Percentiles rank a stretch among this genome's conserved stretches.
Evolutionary conservation across 805 yeast genomes (phyloP).

Genomic region (Candida koratica): DNA sequence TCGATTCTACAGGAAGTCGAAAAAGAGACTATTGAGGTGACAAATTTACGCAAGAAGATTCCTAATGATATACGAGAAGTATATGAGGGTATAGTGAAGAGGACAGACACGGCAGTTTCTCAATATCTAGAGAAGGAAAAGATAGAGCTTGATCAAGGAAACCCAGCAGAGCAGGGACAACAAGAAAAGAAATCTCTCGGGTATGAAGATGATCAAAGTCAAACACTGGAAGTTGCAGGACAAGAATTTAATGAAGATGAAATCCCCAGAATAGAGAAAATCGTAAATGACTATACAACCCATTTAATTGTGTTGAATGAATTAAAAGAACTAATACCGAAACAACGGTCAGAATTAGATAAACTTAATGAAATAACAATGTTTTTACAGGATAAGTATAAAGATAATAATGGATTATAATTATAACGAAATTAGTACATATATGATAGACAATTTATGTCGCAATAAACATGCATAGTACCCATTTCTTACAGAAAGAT

Average conservation of each 20-base stretch:
- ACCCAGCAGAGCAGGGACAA: background rate
- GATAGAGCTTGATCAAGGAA: conserved; percentile 1
- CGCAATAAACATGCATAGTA: too few species aligned
- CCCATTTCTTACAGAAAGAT: too few species aligned
- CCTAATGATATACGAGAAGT: conserved; percentile 41
- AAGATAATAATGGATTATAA: conserved; percentile 1
- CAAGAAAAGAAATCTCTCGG: too few species aligned
- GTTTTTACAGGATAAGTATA: conserved; percentile 8
- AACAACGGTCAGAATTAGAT: conserved; percentile 31
- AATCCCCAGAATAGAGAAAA: conserved; percentile 15
- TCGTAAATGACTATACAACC: conserved; percentile 24
- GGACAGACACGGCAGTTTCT: conserved; percentile 31
- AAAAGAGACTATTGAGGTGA: conserved; percentile 52
- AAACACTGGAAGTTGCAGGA: background rate
- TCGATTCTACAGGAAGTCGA: conserved; percentile 58
- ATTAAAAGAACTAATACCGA: conserved; percentile 36
- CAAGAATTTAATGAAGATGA: background rate
- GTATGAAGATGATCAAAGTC: conserved; percentile 13
- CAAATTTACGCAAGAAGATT: conserved; percentile 49
- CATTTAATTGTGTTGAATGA: conserved; percentile 27
- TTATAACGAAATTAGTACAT: too few species aligned
- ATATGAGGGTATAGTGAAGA: conserved; percentile 32
- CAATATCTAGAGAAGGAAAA: conserved; percentile 15
- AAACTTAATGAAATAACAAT: conserved; percentile 26
- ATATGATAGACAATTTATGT: too few species aligned